phyloP scores from a whole-genome alignment of 805 yeast genomes.

The Monosporozyma unispora region DNA sequence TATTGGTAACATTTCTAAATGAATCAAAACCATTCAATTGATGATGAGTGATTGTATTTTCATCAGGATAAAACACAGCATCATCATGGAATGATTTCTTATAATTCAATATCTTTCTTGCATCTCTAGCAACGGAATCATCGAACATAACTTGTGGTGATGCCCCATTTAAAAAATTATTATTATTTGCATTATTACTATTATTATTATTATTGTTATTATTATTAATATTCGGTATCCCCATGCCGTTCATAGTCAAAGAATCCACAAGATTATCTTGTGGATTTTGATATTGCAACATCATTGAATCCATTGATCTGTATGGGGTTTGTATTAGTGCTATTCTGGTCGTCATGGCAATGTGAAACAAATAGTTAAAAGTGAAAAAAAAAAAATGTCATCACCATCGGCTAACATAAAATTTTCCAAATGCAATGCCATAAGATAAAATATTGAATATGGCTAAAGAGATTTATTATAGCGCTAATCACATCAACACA shows the following conservation, averaged over 20 bases:
- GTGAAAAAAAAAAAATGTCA: background rate
- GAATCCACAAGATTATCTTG: background rate
- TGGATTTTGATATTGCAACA: background rate
- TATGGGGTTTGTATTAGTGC: too few species aligned
- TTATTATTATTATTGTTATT: background rate
- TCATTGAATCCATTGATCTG: background rate
- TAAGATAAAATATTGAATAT: background rate
- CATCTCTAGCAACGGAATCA: conserved; percentile 20
- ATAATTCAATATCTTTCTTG: conserved; percentile 20
- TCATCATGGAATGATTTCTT: conserved; percentile 26
- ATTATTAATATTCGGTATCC: background rate
- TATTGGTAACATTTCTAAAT: conserved; percentile 1
- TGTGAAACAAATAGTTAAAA: background rate
- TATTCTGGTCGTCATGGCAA: background rate
- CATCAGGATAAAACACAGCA: conserved; percentile 22
- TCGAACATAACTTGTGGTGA: conserved; percentile 7
- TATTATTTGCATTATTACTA: background rate
- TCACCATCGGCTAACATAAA: background rate
- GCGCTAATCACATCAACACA: conserved; percentile 5
- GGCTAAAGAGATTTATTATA: too few species aligned
- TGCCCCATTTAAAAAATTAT: background rate
- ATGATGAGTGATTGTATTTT: background rate
- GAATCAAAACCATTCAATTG: conserved; percentile 4
- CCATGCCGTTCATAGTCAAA: background rate
- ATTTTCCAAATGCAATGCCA: background rate